These are phyloP conservation scores for Aegilops bicornis DNA, from an alignment of 176 grass and related monocot species.

Conservation along the genomic window DNA sequence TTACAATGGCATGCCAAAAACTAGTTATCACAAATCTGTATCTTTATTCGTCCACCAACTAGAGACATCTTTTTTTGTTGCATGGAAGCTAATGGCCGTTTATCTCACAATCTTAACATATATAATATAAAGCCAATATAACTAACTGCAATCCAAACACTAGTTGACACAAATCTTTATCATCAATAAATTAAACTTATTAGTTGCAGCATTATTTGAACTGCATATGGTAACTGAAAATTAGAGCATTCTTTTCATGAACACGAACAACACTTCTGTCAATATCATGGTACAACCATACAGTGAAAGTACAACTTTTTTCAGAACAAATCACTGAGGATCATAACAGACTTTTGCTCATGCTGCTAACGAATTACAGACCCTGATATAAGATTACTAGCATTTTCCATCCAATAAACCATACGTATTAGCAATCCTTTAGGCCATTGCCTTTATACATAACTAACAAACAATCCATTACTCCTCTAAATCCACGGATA, in stretches of 20 bases:
- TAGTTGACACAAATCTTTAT: neutral
- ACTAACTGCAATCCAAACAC: neutral
- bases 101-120: neutral
- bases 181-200: neutral
- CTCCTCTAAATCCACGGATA: neutral
- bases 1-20: neutral
- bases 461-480: neutral
- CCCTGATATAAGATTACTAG: neutral
- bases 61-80: neutral
- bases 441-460: neutral
- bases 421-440: neutral
- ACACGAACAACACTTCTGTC: neutral
- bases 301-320: neutral
- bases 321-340: neutral
- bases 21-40: neutral
- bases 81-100: neutral
- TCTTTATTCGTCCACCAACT: neutral
- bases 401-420: neutral
- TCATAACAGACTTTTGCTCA: neutral
- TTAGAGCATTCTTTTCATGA: neutral
- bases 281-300: constrained; percentile 15
- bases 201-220: neutral
- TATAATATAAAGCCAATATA: neutral
- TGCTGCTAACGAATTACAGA: neutral
- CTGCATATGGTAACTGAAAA: neutral